phyloP scores from a whole-genome alignment of 805 yeast genomes.

The Kodamaea hsintzibuensis region DNA sequence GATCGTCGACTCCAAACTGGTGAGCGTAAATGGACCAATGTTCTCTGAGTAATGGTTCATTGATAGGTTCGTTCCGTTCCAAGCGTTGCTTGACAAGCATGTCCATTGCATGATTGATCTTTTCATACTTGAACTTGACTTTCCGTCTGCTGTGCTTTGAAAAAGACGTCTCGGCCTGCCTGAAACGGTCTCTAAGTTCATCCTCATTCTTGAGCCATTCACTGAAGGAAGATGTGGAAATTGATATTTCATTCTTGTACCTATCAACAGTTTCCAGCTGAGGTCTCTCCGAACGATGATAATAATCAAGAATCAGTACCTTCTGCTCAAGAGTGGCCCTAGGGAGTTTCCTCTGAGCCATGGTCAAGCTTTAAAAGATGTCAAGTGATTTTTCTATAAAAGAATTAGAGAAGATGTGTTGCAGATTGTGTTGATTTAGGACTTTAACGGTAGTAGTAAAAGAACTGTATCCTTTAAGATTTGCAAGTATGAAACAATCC shows the following conservation, averaged over 20 bases:
- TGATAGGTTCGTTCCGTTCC: slow-evolving; percentile 46
- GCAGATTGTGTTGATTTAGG: no score
- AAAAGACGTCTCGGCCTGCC: slow-evolving; percentile 28
- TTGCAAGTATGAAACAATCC: neutral
- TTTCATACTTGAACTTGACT: slow-evolving; percentile 54
- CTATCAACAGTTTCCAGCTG: slow-evolving; percentile 60
- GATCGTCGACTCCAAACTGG: slow-evolving; percentile 58
- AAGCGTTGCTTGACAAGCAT: slow-evolving; percentile 47
- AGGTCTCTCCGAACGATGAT: slow-evolving; percentile 48
- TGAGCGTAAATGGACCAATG: slow-evolving; percentile 59
- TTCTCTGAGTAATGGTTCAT: slow-evolving; percentile 55
- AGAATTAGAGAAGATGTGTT: no score
- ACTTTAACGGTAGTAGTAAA: neutral
- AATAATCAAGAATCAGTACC: slow-evolving; percentile 53
- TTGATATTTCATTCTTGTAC: slow-evolving; percentile 50
- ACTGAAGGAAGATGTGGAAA: slow-evolving; percentile 59
- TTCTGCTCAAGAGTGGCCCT: slow-evolving; percentile 62
- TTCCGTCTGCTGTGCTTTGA: slow-evolving; percentile 43
- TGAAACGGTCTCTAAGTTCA: slow-evolving; percentile 48
- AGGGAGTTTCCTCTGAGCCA: slow-evolving; percentile 30
- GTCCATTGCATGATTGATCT: slow-evolving; percentile 62
- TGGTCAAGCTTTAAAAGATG: neutral
- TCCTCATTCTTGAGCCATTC: slow-evolving; percentile 61
- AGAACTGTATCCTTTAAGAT: neutral
- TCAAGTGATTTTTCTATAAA: no score